A percentile compares a stretch with the other conserved stretches of the same genome.
These are phyloP conservation scores for Fusarium musae DNA, from an alignment of 2,329 filamentous ascomycete species.

Conservation along the genomic window DNA sequence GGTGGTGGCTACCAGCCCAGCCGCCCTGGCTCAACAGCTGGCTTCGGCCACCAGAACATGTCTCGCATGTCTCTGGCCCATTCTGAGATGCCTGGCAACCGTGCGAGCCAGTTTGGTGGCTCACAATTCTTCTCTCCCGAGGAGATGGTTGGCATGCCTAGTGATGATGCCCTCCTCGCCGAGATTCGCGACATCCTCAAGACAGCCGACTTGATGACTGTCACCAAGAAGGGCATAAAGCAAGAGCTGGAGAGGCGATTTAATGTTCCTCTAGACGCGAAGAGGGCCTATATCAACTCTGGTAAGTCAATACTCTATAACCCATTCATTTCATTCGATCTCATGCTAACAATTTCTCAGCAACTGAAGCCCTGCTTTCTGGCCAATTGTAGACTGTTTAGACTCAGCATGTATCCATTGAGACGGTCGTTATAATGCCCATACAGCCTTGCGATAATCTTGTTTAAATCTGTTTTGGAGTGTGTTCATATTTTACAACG, in stretches of 20 bases:
- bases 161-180: constrained; percentile 87
- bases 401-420: constrained; percentile 15
- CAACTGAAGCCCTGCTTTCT: constrained; percentile 82
- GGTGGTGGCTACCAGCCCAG: constrained; percentile 70
- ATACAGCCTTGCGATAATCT: constrained; percentile 24
- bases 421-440: constrained; percentile 34
- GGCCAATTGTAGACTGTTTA: constrained; percentile 71
- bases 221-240: constrained; percentile 99
- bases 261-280: constrained; percentile 84
- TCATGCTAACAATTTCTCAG: constrained; percentile 52
- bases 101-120: constrained; percentile 70
- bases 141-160: constrained; percentile 81
- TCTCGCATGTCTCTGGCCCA: constrained; percentile 85
- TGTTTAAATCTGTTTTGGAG: constrained; percentile 21
- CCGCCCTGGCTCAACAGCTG: constrained; percentile 66
- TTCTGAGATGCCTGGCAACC: constrained; percentile 71
- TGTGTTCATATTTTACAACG: constrained; percentile 13
- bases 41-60: constrained; percentile 56
- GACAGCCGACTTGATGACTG: constrained; percentile 94
- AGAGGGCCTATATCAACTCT: constrained; percentile 93
- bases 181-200: constrained; percentile 95
- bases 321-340: neutral
- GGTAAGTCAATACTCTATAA: constrained; percentile 62
- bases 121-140: constrained; percentile 70
- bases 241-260: constrained; percentile 91